Percentiles rank a stretch among this genome's conserved stretches.
These are phyloP conservation scores for Aspergillus sp. DNA, from an alignment of 2,329 filamentous ascomycete genomes.

Conservation along the genomic window DNA sequence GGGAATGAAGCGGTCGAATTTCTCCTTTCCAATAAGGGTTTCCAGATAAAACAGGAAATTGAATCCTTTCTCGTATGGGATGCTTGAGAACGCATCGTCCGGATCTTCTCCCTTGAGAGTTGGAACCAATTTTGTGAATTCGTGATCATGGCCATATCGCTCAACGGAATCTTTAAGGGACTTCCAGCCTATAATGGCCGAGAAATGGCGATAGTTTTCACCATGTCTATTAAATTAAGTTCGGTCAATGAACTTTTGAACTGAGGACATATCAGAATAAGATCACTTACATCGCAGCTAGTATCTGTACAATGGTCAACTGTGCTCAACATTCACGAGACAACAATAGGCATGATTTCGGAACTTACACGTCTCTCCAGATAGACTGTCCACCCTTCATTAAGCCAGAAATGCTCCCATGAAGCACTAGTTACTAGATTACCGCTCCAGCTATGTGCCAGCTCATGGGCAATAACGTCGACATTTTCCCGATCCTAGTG, in stretches of 20 bases:
- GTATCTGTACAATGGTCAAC: slow-evolving; percentile 32
- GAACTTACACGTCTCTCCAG: slow-evolving; percentile 69
- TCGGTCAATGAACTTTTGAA: background rate
- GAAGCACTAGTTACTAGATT: slow-evolving; percentile 63
- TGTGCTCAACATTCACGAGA: background rate
- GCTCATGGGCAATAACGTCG: slow-evolving; percentile 90
- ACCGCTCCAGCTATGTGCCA: slow-evolving; percentile 78
- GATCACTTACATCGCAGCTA: slow-evolving; percentile 37
- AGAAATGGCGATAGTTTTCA: slow-evolving; percentile 85
- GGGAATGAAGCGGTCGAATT: slow-evolving; percentile 93
- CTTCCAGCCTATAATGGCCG: slow-evolving; percentile 95
- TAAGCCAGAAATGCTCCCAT: slow-evolving; percentile 59
- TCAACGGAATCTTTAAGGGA: slow-evolving; percentile 77
- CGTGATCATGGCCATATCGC: slow-evolving; percentile 76
- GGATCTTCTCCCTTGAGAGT: slow-evolving; percentile 88
- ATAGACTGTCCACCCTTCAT: slow-evolving; percentile 90
- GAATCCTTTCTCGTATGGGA: slow-evolving; percentile 97
- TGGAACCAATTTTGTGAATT: slow-evolving; percentile 88
- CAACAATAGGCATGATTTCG: background rate
- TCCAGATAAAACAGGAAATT: slow-evolving; percentile 91
- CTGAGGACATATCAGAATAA: background rate
- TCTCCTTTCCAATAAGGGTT: slow-evolving; percentile 75
- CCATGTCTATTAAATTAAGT: slow-evolving; percentile 61
- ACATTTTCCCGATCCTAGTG: slow-evolving; percentile 75
- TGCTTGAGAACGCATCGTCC: slow-evolving; percentile 88